phyloP scores from a whole-genome alignment of 2,329 filamentous ascomycete genomes.

The Chaetomiaceae sp. region DNA sequence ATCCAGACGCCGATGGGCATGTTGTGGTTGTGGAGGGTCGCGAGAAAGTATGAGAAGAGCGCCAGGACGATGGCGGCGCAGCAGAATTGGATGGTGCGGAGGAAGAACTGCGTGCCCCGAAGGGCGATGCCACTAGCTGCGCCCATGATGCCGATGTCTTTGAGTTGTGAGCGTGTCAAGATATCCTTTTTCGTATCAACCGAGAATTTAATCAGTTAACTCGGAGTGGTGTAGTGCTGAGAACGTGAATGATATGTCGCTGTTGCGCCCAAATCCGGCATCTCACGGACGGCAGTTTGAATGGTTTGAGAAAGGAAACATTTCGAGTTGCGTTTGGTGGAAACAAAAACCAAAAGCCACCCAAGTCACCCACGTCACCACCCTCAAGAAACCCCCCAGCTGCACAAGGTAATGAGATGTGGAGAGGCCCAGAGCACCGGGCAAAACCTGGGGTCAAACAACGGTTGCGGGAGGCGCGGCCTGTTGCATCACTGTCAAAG shows the following conservation, averaged over 20 bases:
- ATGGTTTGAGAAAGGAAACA: neutral
- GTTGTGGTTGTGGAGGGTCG: constrained; percentile 62
- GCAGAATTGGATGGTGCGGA: constrained; percentile 70
- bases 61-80: constrained; percentile 70
- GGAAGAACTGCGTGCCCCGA: constrained; percentile 63
- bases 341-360: constrained; percentile 1
- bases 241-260: neutral
- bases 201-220: no score
- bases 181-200: no score
- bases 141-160: constrained; percentile 50
- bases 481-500: constrained; percentile 18
- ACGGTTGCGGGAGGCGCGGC: neutral
- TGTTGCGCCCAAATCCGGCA: neutral
- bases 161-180: no score
- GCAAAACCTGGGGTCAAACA: neutral
- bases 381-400: neutral
- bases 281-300: neutral
- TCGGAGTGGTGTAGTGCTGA: neutral
- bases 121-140: constrained; percentile 56
- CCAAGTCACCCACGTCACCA: neutral
- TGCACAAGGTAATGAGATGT: neutral
- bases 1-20: constrained; percentile 59
- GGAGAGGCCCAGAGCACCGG: neutral
- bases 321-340: neutral
- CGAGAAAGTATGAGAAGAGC: constrained; percentile 81